Conservation (phyloP, 768 basidiomycete species). For the Pluteus cervinus region DNA sequence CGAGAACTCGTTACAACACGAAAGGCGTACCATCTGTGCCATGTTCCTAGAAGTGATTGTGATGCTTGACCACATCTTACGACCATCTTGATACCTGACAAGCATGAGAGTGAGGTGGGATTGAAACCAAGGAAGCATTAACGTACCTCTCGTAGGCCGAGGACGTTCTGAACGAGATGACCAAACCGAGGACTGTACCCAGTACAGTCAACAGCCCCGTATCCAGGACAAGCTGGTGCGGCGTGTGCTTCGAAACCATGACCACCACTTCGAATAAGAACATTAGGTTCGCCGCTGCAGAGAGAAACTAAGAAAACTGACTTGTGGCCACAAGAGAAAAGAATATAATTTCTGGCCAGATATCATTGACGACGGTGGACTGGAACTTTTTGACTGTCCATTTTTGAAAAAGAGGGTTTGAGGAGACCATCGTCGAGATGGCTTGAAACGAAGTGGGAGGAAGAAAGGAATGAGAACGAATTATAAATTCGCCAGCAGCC, state of each 20-base stretch:
- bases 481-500: no score
- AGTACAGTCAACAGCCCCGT: slow-evolving; percentile 60
- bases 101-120: background rate
- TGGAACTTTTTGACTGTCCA: slow-evolving; percentile 47
- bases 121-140: no score
- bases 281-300: slow-evolving; percentile 8
- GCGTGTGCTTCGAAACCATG: slow-evolving; percentile 44
- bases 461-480: no score
- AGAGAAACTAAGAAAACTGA: slow-evolving; percentile 24
- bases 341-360: slow-evolving; percentile 60
- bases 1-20: slow-evolving; percentile 1
- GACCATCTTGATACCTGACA: slow-evolving; percentile 57
- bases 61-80: slow-evolving; percentile 67
- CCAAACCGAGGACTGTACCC: slow-evolving; percentile 67
- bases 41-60: slow-evolving; percentile 50
- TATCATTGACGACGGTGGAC: slow-evolving; percentile 57
- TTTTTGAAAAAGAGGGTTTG: slow-evolving; percentile 38
- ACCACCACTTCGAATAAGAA: slow-evolving; percentile 40
- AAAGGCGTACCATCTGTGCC: slow-evolving; percentile 45
- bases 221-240: slow-evolving; percentile 42
- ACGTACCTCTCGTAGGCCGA: slow-evolving; percentile 62
- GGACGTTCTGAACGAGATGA: slow-evolving; percentile 68
- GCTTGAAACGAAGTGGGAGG: no score
- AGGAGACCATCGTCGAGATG: slow-evolving; percentile 41
- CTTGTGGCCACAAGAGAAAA: slow-evolving; percentile 54